Evolutionary conservation across 495 filamentous ascomycete species (phyloP), one percentile per base, ranked within the genome.

Genomic region (Neurospora tetrasperma): DNA sequence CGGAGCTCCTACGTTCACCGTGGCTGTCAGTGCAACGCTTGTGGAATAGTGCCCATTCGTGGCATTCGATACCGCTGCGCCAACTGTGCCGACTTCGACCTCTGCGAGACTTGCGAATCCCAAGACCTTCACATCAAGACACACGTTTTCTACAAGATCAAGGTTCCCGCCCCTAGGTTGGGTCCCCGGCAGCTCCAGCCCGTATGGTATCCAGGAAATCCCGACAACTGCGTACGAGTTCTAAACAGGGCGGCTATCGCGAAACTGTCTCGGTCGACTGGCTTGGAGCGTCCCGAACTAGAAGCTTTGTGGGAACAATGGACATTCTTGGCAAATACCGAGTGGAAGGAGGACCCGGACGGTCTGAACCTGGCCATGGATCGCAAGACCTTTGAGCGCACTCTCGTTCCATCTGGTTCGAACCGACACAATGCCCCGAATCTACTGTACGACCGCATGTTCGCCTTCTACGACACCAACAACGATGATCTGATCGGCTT

Each of bases 291-390:
- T 42, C 89, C 91, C 3, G 93, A 97, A 78, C 82, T 98, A 4
- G 94, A 98, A 81, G 96, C 94, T 40, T 88, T 96, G 39, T 98
- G 93, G 91, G 95, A 98, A 76, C 96, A 98, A 77, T 98, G 96
- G 87, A 92, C 91, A 10, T 97, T 93, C 74, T 88, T 97, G 76
- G 96, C 96, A 11, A 93, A 91, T 74, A 90, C 89, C 12, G 90
- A 94, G 78, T 97, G 92, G 90, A 81, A 88, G n/a, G 87, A 91
- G 23, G 94, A 98, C 77, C 93, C 94, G 0, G 88, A 92, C 77
- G 84, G 89, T 39, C 86, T 97, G 42, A 82, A 86, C 71, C 87
- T 94, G 76, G 96, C 94, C 11, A 97, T 99, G 82, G 93, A 97
- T 74, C 89, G 93, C 41, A 90, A 90, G 77, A 96, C 93, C 0